Evolutionary conservation across 2,329 filamentous ascomycete genomes (phyloP).

Genomic region (Tolypocladium amazonense): DNA sequence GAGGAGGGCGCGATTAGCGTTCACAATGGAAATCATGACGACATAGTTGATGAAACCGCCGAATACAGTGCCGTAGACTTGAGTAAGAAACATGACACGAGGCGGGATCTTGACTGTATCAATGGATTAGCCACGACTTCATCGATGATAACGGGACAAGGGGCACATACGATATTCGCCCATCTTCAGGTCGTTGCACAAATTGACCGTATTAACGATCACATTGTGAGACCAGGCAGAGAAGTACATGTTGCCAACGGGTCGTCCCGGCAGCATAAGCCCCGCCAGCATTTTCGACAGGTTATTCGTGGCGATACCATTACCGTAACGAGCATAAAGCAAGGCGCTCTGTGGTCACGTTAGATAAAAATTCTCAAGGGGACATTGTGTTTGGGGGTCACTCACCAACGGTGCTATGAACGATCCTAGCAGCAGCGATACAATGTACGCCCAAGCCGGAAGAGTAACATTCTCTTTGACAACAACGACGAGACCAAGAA

Average conservation of each 20-base stretch:
- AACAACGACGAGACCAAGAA: constrained; percentile 22
- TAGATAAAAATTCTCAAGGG: neutral
- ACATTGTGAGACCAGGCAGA: constrained; percentile 48
- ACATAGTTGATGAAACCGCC: constrained; percentile 44
- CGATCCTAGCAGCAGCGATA: constrained; percentile 27
- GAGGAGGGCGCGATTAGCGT: constrained; percentile 37
- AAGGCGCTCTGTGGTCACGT: neutral
- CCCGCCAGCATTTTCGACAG: constrained; percentile 44
- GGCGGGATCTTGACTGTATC: neutral
- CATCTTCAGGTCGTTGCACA: constrained; percentile 45
- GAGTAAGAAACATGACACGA: constrained; percentile 23
- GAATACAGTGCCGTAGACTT: constrained; percentile 43
- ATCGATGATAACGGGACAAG: neutral
- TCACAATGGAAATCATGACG: constrained; percentile 41
- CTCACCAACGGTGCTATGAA: constrained; percentile 12
- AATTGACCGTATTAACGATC: constrained; percentile 36
- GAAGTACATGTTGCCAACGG: constrained; percentile 48
- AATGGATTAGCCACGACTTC: neutral
- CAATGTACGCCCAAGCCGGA: constrained; percentile 23
- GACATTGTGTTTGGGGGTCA: neutral
- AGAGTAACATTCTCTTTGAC: constrained; percentile 24
- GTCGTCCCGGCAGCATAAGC: constrained; percentile 36
- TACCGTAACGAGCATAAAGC: neutral
- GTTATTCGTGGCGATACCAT: neutral
- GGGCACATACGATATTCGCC: constrained; percentile 41